Conservation (phyloP, 768 basidiomycete genomes). For the Cystofilobasidium bisporidii region DNA sequence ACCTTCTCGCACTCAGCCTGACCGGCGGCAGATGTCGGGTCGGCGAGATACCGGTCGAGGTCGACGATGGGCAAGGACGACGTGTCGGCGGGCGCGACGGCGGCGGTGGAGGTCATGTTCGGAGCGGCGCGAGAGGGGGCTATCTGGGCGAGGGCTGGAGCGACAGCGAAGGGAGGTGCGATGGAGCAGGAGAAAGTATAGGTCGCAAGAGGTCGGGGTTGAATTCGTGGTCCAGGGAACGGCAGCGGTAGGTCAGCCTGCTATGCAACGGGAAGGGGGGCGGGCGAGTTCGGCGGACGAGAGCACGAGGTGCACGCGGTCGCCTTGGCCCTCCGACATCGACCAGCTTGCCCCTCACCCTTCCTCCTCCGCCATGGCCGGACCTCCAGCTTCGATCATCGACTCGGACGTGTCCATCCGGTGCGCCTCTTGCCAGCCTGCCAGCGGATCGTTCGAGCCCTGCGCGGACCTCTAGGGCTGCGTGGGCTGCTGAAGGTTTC, state of each 20-base stretch:
- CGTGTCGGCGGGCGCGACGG: constrained; percentile 9
- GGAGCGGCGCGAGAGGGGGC: not conserved
- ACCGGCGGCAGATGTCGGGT: constrained; percentile 30
- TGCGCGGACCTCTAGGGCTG: too few species aligned
- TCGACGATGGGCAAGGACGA: constrained; percentile 31
- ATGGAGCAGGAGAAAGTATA: too few species aligned
- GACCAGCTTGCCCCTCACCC: not conserved
- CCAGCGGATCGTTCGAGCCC: too few species aligned
- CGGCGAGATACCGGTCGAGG: constrained; percentile 33
- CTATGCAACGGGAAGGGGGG: too few species aligned
- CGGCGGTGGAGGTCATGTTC: not conserved
- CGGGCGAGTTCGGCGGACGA: too few species aligned
- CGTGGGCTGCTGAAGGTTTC: not conserved
- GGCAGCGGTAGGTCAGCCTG: too few species aligned
- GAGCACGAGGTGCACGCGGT: too few species aligned
- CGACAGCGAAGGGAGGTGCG: too few species aligned
- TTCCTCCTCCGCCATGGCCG: constrained; percentile 4
- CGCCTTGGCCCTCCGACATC: too few species aligned
- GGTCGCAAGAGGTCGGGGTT: too few species aligned
- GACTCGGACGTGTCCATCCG: constrained; percentile 15
- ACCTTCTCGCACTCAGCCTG: constrained; percentile 27
- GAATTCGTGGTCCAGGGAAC: too few species aligned
- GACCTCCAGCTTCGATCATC: not conserved
- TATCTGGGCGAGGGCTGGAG: too few species aligned
- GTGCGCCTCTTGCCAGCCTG: not conserved